Percentiles rank a stretch among this genome's conserved stretches.
Conservation (phyloP, 106 monocot genomes). For the Allium fistulosum region DNA sequence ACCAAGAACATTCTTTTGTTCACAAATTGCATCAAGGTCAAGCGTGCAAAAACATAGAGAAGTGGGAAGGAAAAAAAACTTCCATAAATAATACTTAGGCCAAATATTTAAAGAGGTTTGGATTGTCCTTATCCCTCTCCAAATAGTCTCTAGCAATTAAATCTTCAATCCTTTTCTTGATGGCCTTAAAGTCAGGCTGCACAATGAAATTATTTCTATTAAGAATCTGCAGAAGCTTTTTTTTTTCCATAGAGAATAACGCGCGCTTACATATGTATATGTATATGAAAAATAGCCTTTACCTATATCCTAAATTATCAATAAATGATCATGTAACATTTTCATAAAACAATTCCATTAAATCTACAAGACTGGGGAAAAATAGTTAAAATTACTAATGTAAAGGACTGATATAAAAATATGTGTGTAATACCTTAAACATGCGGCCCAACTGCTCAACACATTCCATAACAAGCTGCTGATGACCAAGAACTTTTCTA, state of each 20-base stretch:
- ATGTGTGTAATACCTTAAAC: slow-evolving; percentile 44
- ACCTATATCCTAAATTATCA: too few relatives aligned
- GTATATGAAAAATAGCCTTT: too few relatives aligned
- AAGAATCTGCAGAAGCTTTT: too few relatives aligned
- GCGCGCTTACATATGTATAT: too few relatives aligned
- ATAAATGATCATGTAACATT: too few relatives aligned
- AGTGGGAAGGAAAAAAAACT: neutral
- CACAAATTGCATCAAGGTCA: too few relatives aligned
- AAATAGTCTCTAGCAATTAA: slow-evolving; percentile 74
- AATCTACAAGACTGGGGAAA: too few relatives aligned
- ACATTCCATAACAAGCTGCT: slow-evolving; percentile 73
- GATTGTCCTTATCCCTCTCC: slow-evolving; percentile 80
- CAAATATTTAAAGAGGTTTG: slow-evolving; percentile 62
- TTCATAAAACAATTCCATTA: too few relatives aligned
- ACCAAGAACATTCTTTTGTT: too few relatives aligned
- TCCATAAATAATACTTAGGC: slow-evolving; percentile 22
- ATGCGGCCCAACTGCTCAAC: slow-evolving; percentile 70
- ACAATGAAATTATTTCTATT: neutral
- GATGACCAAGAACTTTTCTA: slow-evolving; percentile 72
- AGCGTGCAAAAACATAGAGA: neutral
- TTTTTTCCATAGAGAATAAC: too few relatives aligned
- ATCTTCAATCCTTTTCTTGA: slow-evolving; percentile 87
- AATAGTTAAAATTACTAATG: too few relatives aligned
- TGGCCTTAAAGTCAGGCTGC: slow-evolving; percentile 93
- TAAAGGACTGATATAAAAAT: too few relatives aligned